Percentiles rank a stretch among this genome's conserved stretches.
These are phyloP conservation scores for Leccinum disarticulatum DNA, from an alignment of 768 basidiomycete genomes.

Conservation along the genomic window DNA sequence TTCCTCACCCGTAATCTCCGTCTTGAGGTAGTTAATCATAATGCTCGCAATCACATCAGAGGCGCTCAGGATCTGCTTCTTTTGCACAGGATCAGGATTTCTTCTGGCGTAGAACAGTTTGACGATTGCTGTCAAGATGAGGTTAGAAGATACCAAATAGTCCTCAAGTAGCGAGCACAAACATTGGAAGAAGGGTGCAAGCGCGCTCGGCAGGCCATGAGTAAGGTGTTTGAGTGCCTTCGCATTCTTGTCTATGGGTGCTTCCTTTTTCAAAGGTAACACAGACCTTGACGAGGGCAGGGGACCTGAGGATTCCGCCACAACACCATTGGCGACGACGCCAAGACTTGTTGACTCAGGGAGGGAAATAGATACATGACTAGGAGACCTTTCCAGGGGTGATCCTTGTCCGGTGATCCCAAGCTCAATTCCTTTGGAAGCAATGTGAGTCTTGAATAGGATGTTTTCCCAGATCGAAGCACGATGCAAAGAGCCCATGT, in stretches of 20 bases:
- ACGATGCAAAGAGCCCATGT: slow-evolving; percentile 80
- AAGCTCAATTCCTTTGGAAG: slow-evolving; percentile 53
- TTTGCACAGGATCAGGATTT: slow-evolving; percentile 71
- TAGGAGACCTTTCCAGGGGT: slow-evolving; percentile 50
- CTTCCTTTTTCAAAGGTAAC: slow-evolving; percentile 39
- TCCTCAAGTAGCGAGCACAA: slow-evolving; percentile 19
- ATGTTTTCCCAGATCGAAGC: slow-evolving; percentile 88
- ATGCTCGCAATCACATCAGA: slow-evolving; percentile 70
- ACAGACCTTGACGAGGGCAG: slow-evolving; percentile 24
- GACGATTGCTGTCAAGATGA: slow-evolving; percentile 59
- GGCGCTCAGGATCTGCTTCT: slow-evolving; percentile 71
- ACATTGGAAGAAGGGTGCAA: slow-evolving; percentile 90
- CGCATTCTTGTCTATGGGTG: slow-evolving; percentile 62
- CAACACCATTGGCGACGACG: slow-evolving; percentile 31
- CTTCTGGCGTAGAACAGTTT: slow-evolving; percentile 84
- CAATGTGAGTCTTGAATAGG: slow-evolving; percentile 60
- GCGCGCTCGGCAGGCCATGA: slow-evolving; percentile 68
- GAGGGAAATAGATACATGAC: slow-evolving; percentile 41
- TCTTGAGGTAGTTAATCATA: slow-evolving; percentile 66
- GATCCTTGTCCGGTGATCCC: slow-evolving; percentile 43
- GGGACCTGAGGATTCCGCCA: slow-evolving; percentile 24
- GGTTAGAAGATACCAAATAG: slow-evolving; percentile 11
- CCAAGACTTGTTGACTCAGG: slow-evolving; percentile 37
- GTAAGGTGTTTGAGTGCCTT: slow-evolving; percentile 78
- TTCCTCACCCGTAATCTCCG: slow-evolving; percentile 51